These are phyloP conservation scores for Claviceps quebecensis DNA, from an alignment of 2,329 filamentous ascomycete genomes.

Conservation along the genomic window DNA sequence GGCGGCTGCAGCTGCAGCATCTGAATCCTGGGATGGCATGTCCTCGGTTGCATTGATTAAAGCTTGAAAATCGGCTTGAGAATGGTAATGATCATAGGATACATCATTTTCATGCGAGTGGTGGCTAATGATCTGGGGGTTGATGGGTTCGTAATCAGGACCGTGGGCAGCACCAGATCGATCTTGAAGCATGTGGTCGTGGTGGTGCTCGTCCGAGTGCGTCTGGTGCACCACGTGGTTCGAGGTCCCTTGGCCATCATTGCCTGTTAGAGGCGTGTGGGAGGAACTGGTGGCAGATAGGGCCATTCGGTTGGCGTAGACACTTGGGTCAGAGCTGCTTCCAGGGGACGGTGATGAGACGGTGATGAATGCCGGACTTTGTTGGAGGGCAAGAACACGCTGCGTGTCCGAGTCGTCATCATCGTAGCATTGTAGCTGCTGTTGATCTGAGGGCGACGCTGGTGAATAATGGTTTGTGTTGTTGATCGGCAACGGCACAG, in stretches of 20 bases:
- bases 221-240: conserved; percentile 5
- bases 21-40: conserved; percentile 14
- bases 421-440: conserved; percentile 3
- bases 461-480: background rate
- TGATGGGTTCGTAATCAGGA: conserved; percentile 37
- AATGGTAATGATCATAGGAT: conserved; percentile 26
- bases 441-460: background rate
- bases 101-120: conserved; percentile 16
- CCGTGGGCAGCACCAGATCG: conserved; percentile 12
- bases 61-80: conserved; percentile 38
- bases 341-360: conserved; percentile 13
- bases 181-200: conserved; percentile 21
- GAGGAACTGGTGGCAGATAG: conserved; percentile 25
- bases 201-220: conserved; percentile 13
- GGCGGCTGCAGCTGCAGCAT: conserved; percentile 15
- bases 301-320: conserved; percentile 34
- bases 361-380: conserved; percentile 15
- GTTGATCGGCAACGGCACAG: background rate
- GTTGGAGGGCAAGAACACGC: conserved; percentile 17
- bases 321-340: conserved; percentile 16
- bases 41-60: conserved; percentile 34
- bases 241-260: background rate
- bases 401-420: conserved; percentile 9
- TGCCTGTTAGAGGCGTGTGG: background rate
- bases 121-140: conserved; percentile 42